phyloP scores from a whole-genome alignment of 305 asterid genomes.

The Petunia hybrid region DNA sequence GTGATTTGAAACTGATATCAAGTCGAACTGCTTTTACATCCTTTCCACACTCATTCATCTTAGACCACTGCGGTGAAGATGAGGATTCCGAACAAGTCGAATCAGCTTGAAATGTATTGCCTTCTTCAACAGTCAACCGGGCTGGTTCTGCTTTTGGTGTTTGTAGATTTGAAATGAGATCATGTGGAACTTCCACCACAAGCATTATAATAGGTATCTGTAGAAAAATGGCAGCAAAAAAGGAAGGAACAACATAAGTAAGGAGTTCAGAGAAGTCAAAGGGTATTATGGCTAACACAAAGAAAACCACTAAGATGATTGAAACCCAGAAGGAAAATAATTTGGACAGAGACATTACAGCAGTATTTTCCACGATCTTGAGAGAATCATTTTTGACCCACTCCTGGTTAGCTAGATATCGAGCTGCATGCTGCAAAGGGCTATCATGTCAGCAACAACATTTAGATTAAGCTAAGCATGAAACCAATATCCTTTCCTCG shows the following conservation, averaged over 20 bases:
- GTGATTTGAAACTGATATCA: constrained; percentile 97
- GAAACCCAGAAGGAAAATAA: constrained; percentile 3
- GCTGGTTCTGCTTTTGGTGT: constrained; percentile 60
- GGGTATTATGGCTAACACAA: constrained; percentile 15
- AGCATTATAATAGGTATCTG: constrained; percentile 99
- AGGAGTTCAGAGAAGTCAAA: constrained; percentile 20
- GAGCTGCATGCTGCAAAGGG: constrained; percentile 94
- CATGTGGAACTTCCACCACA: constrained; percentile 96
- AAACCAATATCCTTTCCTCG: constrained; percentile 15
- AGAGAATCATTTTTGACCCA: constrained; percentile 99
- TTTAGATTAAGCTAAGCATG: constrained; percentile 32
- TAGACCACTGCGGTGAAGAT: constrained; percentile 55
- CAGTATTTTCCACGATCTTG: constrained; percentile 99
- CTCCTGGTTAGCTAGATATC: constrained; percentile 99
- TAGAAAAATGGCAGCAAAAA: constrained; percentile 32
- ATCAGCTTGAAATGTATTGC: constrained; percentile 58
- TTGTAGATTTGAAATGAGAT: constrained; percentile 67
- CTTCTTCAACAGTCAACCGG: constrained; percentile 55
- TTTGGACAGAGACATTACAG: constrained; percentile 63
- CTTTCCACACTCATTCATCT: constrained; percentile 50
- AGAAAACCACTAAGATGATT: constrained; percentile 21
- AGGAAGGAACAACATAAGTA: constrained; percentile 6
- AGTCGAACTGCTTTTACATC: constrained; percentile 86
- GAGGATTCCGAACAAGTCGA: constrained; percentile 52
- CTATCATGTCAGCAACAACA: constrained; percentile 43